Evolutionary conservation across 202 grass and related monocot genomes (phyloP), one percentile per base, ranked within the genome.

Genomic region (Musa balbisiana): DNA sequence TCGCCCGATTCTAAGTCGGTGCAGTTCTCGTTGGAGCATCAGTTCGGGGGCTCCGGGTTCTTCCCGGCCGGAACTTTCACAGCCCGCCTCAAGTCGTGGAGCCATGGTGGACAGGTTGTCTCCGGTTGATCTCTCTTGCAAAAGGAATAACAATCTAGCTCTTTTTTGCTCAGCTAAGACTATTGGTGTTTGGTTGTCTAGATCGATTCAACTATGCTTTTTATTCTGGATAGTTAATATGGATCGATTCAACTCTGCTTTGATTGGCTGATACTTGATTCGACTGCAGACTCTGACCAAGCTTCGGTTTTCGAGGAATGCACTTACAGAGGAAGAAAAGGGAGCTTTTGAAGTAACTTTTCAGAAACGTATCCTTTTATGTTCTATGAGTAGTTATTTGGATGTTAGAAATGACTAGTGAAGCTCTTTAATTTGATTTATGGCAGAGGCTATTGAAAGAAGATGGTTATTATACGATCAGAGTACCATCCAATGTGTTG

Each of bases 11-110:
- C 95, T 53, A 99, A 89, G 79, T 73, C 85, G 10, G 64, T 92
- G 53, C 95, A 99, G 76, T 94, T 99, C 73, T 49, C 84, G 22
- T 88, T 99, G 55, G 95, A 99, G 73, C 95, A 99, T 72, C 80
- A 83, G 82, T 83, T 99, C 70, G 85, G 85, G 6, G 85, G 78
- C 71, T 79, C 80, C 52, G 91, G 83, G 62, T 94, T 99, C 87
- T 63, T 25, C 71, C 22, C 80, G 2, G 95, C 87, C 9, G 95
- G 95, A 15, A 82, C 83, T 69, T 99, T 99, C 77, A 94, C 91
- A 13, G 95, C 95, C 10, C 95, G 95, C 63, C 88, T 98, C 79
- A 98, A 94, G 85, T 88, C 91, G 75, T 79, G 73, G 70, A 79
- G 77, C 65, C 91, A 98, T 51, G 95, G 87, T 52, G 71, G 84